Evolutionary conservation across 805 yeast species (phyloP), one percentile per base, ranked within the genome.

Genomic region (Ogataea pini): DNA sequence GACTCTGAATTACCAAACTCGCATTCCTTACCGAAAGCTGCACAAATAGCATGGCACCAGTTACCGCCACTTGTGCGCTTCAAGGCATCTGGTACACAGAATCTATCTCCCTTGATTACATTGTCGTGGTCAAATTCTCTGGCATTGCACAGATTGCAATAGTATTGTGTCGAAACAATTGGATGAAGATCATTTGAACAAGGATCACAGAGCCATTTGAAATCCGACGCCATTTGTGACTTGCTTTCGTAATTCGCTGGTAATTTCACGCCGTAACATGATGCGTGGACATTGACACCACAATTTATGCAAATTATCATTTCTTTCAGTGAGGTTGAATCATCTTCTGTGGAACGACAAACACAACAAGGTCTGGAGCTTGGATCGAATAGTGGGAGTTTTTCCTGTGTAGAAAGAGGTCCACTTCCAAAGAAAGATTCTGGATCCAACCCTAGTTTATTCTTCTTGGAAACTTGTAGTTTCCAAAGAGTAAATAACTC

Each of bases 21-120:
- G 4, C 76, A 61, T n/a, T 70, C 67, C 4, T 77, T 66, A 24
- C 71, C 69, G 60, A 83, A 82, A 0, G 86, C 42, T 0, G 91
- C 83, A 67, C 97, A 90, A 2, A 79, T 51, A 2, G 85, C 68
- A 69, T 90, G 97, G 28, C 83, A 81, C 97, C 97, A 90, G 48
- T 75, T 72, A 1, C 87, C 87, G 47, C 74, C 78, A 3, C 61
- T 55, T 0, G 94, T 81, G n/a, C 89, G 73, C 58, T 86, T 86
- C 56, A 89, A 63, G 25, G 82, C 87, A 56, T 85, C 91, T 0
- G 87, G 83, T 25, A 65, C 65, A 1, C 75, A 74, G 34, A 55
- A 43, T 2, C 66, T 62, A 7, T 65, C 63, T 1, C 82, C 80
- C 17, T 65, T 59, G 17, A 74, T 69, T 2, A 77, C 70, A 12